Conservation (phyloP, 169 alveolate species). For the Plasmodium knowlesi region DNA sequence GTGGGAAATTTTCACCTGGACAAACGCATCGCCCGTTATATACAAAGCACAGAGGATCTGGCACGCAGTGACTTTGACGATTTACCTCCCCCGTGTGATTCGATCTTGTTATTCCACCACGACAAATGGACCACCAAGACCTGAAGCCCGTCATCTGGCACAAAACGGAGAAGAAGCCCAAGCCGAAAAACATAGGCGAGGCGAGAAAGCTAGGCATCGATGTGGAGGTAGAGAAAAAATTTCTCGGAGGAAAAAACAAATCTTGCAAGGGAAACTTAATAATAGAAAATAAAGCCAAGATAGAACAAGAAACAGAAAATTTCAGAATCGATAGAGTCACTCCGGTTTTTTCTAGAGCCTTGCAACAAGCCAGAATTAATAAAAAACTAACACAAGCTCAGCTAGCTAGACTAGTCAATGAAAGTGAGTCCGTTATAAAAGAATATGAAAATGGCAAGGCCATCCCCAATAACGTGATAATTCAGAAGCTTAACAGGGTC, state of each 20-base stretch:
- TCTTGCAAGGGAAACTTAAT: constrained; percentile 68
- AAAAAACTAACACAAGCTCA: constrained; percentile 68
- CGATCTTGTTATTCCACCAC: background rate
- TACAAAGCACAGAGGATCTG: background rate
- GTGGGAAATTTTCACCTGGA: background rate
- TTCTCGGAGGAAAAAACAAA: constrained; percentile 61
- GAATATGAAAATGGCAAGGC: constrained; percentile 86
- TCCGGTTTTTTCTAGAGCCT: constrained; percentile 81
- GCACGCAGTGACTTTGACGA: background rate
- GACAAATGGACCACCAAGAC: constrained; percentile 54
- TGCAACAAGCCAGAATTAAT: constrained; percentile 76
- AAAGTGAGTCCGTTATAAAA: constrained; percentile 79
- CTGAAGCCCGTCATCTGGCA: constrained; percentile 71
- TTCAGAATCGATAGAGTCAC: constrained; percentile 83
- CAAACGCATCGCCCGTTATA: background rate
- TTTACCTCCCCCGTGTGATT: no score
- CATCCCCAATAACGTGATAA: constrained; percentile 80
- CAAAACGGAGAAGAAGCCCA: constrained; percentile 44
- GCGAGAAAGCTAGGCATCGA: constrained; percentile 64
- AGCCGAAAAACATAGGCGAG: constrained; percentile 45
- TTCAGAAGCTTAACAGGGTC: constrained; percentile 81
- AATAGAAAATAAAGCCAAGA: constrained; percentile 81
- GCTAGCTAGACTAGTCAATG: constrained; percentile 81
- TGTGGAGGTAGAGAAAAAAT: constrained; percentile 59
- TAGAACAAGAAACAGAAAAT: constrained; percentile 83